These are phyloP conservation scores for Penicillium ucsense DNA, from an alignment of 495 filamentous ascomycete genomes.

Conservation along the genomic window DNA sequence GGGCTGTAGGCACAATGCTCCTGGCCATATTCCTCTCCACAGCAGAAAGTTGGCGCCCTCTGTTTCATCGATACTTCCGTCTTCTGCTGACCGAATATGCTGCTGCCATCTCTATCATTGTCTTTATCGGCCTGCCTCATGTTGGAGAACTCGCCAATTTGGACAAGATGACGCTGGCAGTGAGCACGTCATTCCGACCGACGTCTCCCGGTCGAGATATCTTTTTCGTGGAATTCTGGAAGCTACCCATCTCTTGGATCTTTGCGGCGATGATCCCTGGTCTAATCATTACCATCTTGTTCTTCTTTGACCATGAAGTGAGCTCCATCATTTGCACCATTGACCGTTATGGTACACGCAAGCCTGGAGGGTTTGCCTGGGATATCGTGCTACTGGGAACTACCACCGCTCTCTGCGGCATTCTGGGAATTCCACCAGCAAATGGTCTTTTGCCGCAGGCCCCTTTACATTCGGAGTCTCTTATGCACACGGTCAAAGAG, in stretches of 20 bases:
- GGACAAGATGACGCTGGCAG: constrained; percentile 52
- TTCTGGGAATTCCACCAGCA: constrained; percentile 59
- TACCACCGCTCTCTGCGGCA: constrained; percentile 59
- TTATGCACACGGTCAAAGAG: constrained; percentile 47
- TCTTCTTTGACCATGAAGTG: constrained; percentile 70
- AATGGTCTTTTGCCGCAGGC: constrained; percentile 64
- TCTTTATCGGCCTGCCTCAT: constrained; percentile 58
- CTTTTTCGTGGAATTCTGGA: constrained; percentile 63
- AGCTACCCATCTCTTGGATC: constrained; percentile 51
- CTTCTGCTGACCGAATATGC: constrained; percentile 60
- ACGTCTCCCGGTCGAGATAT: constrained; percentile 44
- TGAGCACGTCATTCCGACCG: constrained; percentile 49
- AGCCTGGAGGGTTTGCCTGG: constrained; percentile 63
- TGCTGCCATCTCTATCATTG: constrained; percentile 60
- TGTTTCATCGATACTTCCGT: constrained; percentile 58
- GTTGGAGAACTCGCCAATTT: constrained; percentile 53
- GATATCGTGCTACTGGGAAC: constrained; percentile 58
- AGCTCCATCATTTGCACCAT: constrained; percentile 69
- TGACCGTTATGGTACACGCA: constrained; percentile 54
- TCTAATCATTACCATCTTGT: constrained; percentile 57
- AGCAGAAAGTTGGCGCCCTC: constrained; percentile 52
- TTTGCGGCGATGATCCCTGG: constrained; percentile 57
- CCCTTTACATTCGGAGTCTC: constrained; percentile 57
- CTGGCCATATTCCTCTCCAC: constrained; percentile 56
- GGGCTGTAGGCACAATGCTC: constrained; percentile 58